These are phyloP conservation scores for Berkeleyomyces basicola DNA, from an alignment of 2,329 filamentous ascomycete species.

Conservation along the genomic window DNA sequence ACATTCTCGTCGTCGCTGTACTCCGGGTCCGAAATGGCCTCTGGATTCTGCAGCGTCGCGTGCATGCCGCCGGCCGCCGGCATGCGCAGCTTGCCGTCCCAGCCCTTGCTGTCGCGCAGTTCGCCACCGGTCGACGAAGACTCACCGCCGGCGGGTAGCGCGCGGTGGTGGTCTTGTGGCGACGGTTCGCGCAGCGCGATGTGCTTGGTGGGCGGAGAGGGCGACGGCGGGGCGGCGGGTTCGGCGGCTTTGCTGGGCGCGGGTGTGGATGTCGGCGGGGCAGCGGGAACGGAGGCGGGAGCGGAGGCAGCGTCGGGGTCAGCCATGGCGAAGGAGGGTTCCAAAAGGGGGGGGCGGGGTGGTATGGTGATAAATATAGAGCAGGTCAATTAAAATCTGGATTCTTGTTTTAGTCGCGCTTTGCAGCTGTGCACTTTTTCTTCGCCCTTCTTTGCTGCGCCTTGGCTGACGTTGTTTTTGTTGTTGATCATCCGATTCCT, in stretches of 20 bases:
- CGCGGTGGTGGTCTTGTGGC: conserved; percentile 7
- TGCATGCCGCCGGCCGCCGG: conserved; percentile 21
- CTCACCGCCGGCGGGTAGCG: conserved; percentile 18
- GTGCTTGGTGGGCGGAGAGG: conserved; percentile 18
- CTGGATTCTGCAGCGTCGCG: conserved; percentile 55
- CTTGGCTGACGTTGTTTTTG: background rate
- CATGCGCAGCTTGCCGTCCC: conserved; percentile 70
- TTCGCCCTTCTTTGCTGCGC: background rate
- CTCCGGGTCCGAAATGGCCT: conserved; percentile 69
- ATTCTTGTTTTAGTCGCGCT: background rate
- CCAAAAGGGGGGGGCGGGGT: no score
- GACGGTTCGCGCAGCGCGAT: conserved; percentile 33
- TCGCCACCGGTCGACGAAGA: conserved; percentile 24
- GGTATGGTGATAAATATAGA: background rate
- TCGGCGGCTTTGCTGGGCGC: conserved; percentile 4
- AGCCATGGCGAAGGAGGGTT: background rate
- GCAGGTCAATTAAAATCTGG: background rate
- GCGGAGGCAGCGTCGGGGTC: background rate
- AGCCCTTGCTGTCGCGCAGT: conserved; percentile 48
- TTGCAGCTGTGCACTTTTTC: background rate
- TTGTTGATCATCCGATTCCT: background rate
- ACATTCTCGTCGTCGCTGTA: conserved; percentile 59
- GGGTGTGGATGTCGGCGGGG: background rate
- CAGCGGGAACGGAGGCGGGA: background rate
- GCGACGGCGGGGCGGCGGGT: background rate